Evolutionary conservation across 768 basidiomycete species (phyloP), one percentile per base, ranked within the genome.

Genomic region (Baorangia bicolor): DNA sequence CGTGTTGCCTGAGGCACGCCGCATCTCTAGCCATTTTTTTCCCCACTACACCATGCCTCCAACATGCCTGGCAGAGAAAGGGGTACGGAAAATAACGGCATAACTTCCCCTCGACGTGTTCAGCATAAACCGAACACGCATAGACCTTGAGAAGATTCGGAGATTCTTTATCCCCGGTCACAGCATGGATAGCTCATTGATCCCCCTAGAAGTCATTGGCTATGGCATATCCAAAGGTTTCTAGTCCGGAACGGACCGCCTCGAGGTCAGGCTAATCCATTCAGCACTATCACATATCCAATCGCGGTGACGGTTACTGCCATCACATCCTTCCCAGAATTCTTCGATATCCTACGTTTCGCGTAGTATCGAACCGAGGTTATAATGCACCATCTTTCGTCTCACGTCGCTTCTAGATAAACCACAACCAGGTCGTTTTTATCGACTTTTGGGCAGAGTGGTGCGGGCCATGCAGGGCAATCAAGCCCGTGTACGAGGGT

Each of bases 391-490:
- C 18, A 18, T 27, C 18, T 6, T 23, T 30, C 28, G 20, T 14
- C 16, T 48, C 25, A 18, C 2, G 25, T 16, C 14, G 18, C 14
- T 9, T 11, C 10, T 21, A 53, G 55, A 57, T 58, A 39, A 40
- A 34, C 44, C 21, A 31, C 37, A 9, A 23, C 16, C 10, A 40
- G 16, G 31, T 57, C 31, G 45, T 41, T 11, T 58, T 58, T 34
- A 33, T 60, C 58, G 30, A 59, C 39, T 54, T 54, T 60, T 47
- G 39, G 44, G 50, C 58, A 41, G 58, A 43, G 33, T 60, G 58
- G 49, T 38, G 57, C 16, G 44, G 13, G 33, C 34, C 56, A 27
- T 58, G 56, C 46, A 57, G 0, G 35, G 56, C 56, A 5, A 42
- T 57, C 31, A 60, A 30, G 23, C 57, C 57, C 8, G 5, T 35